Evolutionary conservation across 2,329 filamentous ascomycete species (phyloP).

Genomic region (Ceratocystis variospora): DNA sequence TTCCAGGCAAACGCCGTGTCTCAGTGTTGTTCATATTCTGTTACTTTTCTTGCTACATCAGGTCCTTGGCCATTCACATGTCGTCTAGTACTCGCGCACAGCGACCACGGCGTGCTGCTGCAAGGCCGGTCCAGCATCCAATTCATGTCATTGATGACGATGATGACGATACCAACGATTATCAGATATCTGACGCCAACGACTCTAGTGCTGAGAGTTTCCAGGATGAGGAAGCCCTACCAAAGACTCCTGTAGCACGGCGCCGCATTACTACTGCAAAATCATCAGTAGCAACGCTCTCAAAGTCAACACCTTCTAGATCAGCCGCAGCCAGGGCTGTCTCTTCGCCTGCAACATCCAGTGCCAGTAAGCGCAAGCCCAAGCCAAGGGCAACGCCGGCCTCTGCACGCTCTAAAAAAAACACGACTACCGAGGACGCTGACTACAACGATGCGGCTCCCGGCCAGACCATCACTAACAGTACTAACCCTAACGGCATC

Average conservation of each 20-base stretch:
- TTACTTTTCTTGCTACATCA: neutral
- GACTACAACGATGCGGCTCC: slow-evolving; percentile 24
- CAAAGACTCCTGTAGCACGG: neutral
- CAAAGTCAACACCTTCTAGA: neutral
- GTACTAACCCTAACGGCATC: slow-evolving; percentile 19
- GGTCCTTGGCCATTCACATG: neutral
- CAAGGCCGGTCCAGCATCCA: neutral
- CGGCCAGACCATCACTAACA: slow-evolving; percentile 25
- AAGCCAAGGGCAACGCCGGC: slow-evolving; percentile 19
- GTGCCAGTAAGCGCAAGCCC: neutral
- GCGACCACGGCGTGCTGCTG: slow-evolving; percentile 10
- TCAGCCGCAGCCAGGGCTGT: slow-evolving; percentile 20
- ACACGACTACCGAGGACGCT: slow-evolving; percentile 18
- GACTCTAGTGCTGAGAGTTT: slow-evolving; percentile 25
- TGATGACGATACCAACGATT: slow-evolving; percentile 25
- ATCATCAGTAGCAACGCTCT: neutral
- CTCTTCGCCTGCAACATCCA: slow-evolving; percentile 25
- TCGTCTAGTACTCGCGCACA: neutral
- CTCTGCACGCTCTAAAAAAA: slow-evolving; percentile 23
- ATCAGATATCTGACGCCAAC: slow-evolving; percentile 25
- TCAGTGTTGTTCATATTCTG: neutral
- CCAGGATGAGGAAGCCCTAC: slow-evolving; percentile 4
- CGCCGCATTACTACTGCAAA: neutral
- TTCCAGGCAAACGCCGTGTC: neutral
- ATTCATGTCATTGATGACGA: neutral